phyloP scores from a whole-genome alignment of 2,329 filamentous ascomycete genomes.

The Botryosphaeria dothidea region DNA sequence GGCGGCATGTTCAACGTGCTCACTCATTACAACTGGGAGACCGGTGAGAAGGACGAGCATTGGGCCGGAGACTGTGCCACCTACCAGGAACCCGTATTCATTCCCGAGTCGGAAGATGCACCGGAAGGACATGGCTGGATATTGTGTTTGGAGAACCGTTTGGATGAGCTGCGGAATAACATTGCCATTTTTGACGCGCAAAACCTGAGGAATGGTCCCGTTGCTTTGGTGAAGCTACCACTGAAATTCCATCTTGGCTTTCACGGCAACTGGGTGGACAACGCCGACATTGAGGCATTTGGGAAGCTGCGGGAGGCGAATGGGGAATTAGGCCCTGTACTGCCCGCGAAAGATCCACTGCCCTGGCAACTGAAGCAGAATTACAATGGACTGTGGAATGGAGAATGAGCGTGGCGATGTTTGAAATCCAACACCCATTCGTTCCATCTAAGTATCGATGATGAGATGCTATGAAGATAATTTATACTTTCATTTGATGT shows the following conservation, averaged over 20 bases:
- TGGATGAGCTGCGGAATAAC: slow-evolving; percentile 42
- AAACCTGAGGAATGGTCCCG: slow-evolving; percentile 38
- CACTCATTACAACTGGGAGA: slow-evolving; percentile 34
- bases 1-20: slow-evolving; percentile 37
- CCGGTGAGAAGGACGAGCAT: slow-evolving; percentile 33
- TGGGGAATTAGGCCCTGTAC: slow-evolving; percentile 28
- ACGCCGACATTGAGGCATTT: slow-evolving; percentile 33
- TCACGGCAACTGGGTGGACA: slow-evolving; percentile 36
- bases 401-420: too few species aligned
- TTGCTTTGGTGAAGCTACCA: slow-evolving; percentile 45
- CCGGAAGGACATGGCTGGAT: slow-evolving; percentile 54
- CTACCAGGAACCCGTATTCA: slow-evolving; percentile 57
- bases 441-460: too few species aligned
- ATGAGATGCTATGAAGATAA: too few species aligned
- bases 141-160: slow-evolving; percentile 47
- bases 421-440: too few species aligned
- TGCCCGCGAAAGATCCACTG: slow-evolving; percentile 27
- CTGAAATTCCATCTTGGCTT: slow-evolving; percentile 33
- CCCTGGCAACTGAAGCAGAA: slow-evolving; percentile 33
- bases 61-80: slow-evolving; percentile 42
- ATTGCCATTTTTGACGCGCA: slow-evolving; percentile 45
- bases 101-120: slow-evolving; percentile 44
- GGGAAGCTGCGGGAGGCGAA: slow-evolving; percentile 30
- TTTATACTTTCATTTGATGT: too few species aligned
- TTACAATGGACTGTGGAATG: slow-evolving; percentile 10